Evolutionary conservation across 805 yeast genomes (phyloP).

Genomic region (Kurtzmaniella cleridarum): DNA sequence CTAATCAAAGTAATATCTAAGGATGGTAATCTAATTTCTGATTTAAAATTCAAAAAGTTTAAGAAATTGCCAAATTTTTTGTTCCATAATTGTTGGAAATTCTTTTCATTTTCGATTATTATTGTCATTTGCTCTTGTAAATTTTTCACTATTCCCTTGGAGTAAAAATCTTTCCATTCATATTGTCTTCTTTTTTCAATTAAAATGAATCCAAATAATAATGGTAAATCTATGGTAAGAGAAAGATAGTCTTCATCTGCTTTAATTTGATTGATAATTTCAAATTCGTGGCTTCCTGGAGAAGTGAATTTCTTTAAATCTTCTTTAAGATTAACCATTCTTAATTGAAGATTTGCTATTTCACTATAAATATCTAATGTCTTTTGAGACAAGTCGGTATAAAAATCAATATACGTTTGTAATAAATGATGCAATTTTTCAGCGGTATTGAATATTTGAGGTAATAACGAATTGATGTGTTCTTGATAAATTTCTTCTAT

Average conservation of each 20-base stretch:
- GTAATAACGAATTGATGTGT: conserved; percentile 12
- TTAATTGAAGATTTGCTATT: conserved; percentile 34
- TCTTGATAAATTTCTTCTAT: conserved; percentile 18
- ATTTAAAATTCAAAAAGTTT: conserved; percentile 11
- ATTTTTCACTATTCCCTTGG: conserved; percentile 35
- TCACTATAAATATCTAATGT: conserved; percentile 21
- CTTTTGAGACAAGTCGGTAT: conserved; percentile 15
- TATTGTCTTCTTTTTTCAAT: conserved; percentile 56
- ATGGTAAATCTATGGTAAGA: conserved; percentile 59
- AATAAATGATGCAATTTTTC: conserved; percentile 27
- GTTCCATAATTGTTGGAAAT: conserved; percentile 56
- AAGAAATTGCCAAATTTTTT: conserved; percentile 49
- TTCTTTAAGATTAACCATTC: conserved; percentile 27
- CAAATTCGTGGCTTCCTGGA: conserved; percentile 7
- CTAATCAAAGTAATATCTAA: conserved; percentile 33
- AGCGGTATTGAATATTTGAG: conserved; percentile 28
- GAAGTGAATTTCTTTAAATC: conserved; percentile 17
- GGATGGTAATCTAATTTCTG: conserved; percentile 18
- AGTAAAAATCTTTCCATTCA: conserved; percentile 47
- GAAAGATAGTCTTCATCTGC: conserved; percentile 33
- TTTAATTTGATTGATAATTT: conserved; percentile 22
- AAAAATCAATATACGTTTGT: conserved; percentile 20
- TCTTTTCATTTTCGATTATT: conserved; percentile 51
- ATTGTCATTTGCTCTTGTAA: conserved; percentile 55
- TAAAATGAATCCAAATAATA: conserved; percentile 63